phyloP scores from a whole-genome alignment of 2,329 filamentous ascomycete genomes.

The Fusarium cicatricum region DNA sequence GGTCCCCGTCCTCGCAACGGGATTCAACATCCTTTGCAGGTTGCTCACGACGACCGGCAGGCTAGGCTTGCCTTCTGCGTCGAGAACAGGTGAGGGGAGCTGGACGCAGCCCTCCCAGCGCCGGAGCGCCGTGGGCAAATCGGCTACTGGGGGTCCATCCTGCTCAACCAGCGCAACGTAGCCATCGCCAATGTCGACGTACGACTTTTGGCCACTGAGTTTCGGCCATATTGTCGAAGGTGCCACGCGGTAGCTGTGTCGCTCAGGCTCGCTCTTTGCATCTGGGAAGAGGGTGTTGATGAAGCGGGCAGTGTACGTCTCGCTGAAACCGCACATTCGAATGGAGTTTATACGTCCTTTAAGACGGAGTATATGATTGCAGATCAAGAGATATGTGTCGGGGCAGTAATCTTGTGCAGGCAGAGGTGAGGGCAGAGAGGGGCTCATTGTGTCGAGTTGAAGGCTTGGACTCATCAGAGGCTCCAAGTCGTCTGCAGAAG shows the following conservation, averaged over 20 bases:
- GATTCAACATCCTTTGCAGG: constrained; percentile 24
- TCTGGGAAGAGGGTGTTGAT: constrained; percentile 41
- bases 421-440: neutral
- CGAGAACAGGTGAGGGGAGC: constrained; percentile 37
- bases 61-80: constrained; percentile 13
- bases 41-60: constrained; percentile 29
- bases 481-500: neutral
- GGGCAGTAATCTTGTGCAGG: constrained; percentile 41
- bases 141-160: neutral
- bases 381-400: constrained; percentile 44
- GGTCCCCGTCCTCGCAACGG: constrained; percentile 2
- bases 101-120: constrained; percentile 38
- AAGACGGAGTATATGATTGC: constrained; percentile 44
- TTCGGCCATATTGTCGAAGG: constrained; percentile 46
- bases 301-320: constrained; percentile 42
- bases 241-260: constrained; percentile 41
- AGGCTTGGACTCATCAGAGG: neutral
- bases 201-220: constrained; percentile 42
- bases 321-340: constrained; percentile 50
- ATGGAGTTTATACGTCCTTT: constrained; percentile 43
- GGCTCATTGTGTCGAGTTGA: neutral
- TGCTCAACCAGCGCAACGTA: constrained; percentile 36
- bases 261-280: neutral
- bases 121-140: neutral
- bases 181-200: constrained; percentile 38